Evolutionary conservation across 1,139 yeast genomes (phyloP), one percentile per base, ranked within the genome.

Genomic region (Saccharomyces uvarum): DNA sequence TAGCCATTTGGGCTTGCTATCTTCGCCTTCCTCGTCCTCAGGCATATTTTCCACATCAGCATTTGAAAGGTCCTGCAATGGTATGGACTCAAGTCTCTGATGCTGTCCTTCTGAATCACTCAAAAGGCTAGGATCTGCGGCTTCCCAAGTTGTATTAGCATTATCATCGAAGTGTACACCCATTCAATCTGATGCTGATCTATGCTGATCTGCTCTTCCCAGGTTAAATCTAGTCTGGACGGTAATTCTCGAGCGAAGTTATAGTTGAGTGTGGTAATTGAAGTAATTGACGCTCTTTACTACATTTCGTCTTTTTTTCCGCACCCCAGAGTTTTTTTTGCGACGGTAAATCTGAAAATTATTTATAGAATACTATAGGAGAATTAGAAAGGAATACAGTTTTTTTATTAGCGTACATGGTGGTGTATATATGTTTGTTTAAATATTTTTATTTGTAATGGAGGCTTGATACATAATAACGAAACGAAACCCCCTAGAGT

Each of bases 1-100:
- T 38, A 51, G 70, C 70, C 74, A 76, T 51, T 78, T 16, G 9
- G 44, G 19, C 70, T 61, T 73, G 77, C 57, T 56, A 8, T 50
- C 41, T 47, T 48, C 51, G n/a, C 8, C n/a, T 24, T 38, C 50
- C 9, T 27, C 48, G 31, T 24, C 29, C 4, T 21, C 14, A 31
- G 44, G 31, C 11, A 53, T 27, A 9, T 33, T 53, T 11, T 41
- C 19, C 48, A 53, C 29, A 3, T 50, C 42, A 16, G 44, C 29
- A 28, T 41, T 53, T 24, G 28, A 27, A n/a, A 52, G 24, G 48
- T 31, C 33, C 19, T 41, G 14, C 54, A 48, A 7, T 38, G 11
- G 48, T 26, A 46, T 46, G 24, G 44, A 38, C 24, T 46, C 31
- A 24, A 28, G 24, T 14, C 13, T 24, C 21, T 24, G 28, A 9